Evolutionary conservation across 176 grass and related monocot genomes (phyloP), one percentile per base, ranked within the genome.

Genomic region (Calamus simplicifolius): DNA sequence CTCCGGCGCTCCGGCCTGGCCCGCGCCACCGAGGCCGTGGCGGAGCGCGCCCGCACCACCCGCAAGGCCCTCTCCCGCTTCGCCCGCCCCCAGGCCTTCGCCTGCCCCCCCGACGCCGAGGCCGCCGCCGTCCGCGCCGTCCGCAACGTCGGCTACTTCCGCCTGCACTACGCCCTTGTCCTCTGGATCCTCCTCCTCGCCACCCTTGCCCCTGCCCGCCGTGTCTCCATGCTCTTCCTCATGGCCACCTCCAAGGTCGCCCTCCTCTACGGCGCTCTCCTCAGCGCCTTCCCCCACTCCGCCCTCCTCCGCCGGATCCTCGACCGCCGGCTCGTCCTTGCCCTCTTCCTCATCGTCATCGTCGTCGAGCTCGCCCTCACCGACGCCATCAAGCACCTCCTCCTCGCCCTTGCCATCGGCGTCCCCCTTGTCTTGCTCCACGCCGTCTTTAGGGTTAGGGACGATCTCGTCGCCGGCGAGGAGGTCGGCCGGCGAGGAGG

Each of bases 211-310:
- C 77, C 86, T 30, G 77, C 66, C 30, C 90, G 82, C 59, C 52
- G 86, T 7, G 70, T 74, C 1, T 87, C 90, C 25, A 75, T 90
- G 68, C 60, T 95, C 48, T 89, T 95, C 66, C 85, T 95, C 73
- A 90, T 90, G 90, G 86, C 86, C 25, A 74, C 80, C 1, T 79
- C 86, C 19, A 95, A 95, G 80, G 80, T 66, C 25, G 80, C 89
- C 52, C 75, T 95, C 69, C 66, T 77, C 77, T 95, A 79, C 77
- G 77, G 75, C 4, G 85, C 75, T 2, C 73, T 95, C 56, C 82
- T 90, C 69, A 63, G 30, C 65, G 68, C 51, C 21, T 90, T 95
- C 81, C 86, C 83, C 58, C 55, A 67, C 54, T 74, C 80, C 25
- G 49, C 80, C 14, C 75, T 95, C 14, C 72, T 95, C 59, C 85